Evolutionary conservation across 2,329 filamentous ascomycete species (phyloP), one percentile per base, ranked within the genome.

Genomic region (Aquanectria penicillioides): DNA sequence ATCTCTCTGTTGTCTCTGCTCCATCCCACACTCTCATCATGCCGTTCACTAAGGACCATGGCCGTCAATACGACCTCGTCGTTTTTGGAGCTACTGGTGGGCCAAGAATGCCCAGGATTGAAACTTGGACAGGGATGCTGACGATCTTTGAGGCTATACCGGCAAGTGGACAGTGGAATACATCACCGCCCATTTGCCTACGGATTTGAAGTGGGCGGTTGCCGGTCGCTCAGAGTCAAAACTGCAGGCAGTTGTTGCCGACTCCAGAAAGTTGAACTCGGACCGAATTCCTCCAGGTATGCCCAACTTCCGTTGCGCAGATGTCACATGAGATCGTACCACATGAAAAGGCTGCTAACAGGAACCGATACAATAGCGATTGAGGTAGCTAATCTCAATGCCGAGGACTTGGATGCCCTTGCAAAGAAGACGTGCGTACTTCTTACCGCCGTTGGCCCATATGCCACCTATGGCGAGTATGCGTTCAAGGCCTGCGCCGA

Each of bases 151-250:
- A 73, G 94, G 94, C 23, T 97, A 96, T 76, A 97, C 94, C 0
- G 94, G 94, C 33, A 89, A 86, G 64, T 82, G 91, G 66, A 88
- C 88, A 3, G 89, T 89, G 23, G 89, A 96, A 73, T 87, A 95
- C 75, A 89, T 97, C 69, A 83, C 87, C 49, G 83, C 82, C 12
- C 78, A 86, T 64, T 80, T 93, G 1, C 90, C 93, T 0, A 92
- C 90, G 15, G 86, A 92, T 72, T 75, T 97, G 61, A 93, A 87
- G 79, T 97, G 94, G 94, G 94, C 92, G 12, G 81, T 97, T 53
- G 92, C 93, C 40, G 94, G 94, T 25, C 90, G 94, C 22, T 94
- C 91, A n/a, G 79, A 83, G 44, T 79, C 82, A 44, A 97, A 97
- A 75, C 83, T 98, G 5, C 84, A 90, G 65, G 77, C 78, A 34